Base-by-base conservation (phyloP, 306 rosid species). In the Cucurbita moschata region DNA sequence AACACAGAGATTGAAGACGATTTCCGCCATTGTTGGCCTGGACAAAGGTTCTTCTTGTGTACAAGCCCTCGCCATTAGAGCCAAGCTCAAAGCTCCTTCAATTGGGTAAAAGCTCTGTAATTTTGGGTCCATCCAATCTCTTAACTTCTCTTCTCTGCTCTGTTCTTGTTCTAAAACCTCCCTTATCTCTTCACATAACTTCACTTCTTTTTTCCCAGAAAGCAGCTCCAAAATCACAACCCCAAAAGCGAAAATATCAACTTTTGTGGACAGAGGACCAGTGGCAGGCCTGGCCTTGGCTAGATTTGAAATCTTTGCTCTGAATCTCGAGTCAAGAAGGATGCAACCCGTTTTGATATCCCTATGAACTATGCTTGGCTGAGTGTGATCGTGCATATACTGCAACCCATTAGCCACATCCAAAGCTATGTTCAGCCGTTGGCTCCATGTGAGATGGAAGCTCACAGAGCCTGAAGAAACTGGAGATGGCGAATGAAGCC, bases 331-430 rank as follows among this genome's bases (percentile, higher is more conserved):
- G 74, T 87, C 96, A 0, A 92, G 82, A 77, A 92, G 92, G 78
- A 92, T 78, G 75, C 85, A 90, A 13, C 82, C 71, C 8, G 93
- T 76, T 79, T 86, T 79, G 74, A 92, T 87, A 77, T 90, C 92
- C 77, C 82, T 70, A 73, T 90, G 98, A 53, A 88, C 92, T 12
- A 90, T 83, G 75, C 87, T 90, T 44, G 96, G 98, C 47, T 77
- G 83, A 14, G 86, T 86, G 81, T 88, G 98, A 50, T 92, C 98
- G n/a, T 92, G 98, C 87, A 92, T 43, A 84, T 92, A 92, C 65
- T 90, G 91, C 76, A 92, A 74, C 55, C 96, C 96, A 75, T 82
- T 84, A 9, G 96, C 96, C 58, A 92, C 82, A 82, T 88, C 96
- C 68, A 90, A 75, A 15, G 98, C 96, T 67, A 2, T 85, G 65